Base-by-base conservation (phyloP, 208 protist species). In the Trypanosoma vivax region DNA sequence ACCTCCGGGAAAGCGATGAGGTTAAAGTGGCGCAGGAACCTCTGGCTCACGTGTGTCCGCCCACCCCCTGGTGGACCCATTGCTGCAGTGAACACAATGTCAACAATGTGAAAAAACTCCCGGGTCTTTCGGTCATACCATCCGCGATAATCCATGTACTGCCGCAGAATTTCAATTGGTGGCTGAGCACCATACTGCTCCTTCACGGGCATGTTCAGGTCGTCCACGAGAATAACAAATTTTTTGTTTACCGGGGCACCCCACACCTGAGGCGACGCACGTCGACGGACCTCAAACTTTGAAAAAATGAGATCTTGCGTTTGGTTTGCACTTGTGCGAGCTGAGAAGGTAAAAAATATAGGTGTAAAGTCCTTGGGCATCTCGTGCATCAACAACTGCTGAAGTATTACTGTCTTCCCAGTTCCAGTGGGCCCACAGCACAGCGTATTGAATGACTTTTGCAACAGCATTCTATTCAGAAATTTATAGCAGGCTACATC, bases 101-200 rank as follows among this genome's bases (percentile, higher is more conserved):
- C 96, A 11, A 98, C 82, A 60, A 99, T 92, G 42, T 97, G 72
- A 65, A 94, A 95, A 79, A 95, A 93, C 74, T 93, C 94, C 35
- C 71, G 90, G 10, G 87, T 93, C 61, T 94, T 94, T 50, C 88
- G 82, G 66, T 99, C 96, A 76, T 98, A 99, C 92, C 92, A 97
- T 34, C 90, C 92, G 19, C 74, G 48, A 75, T 99, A 97, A 84
- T 99, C 97, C 80, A 99, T 88, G 77, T 94, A 99, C 79, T 99
- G 97, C 18, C 97, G 92, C 35, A 99, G 60, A 56, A 99, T 83
- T 65, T 99, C 97, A 66, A 99, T 98, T 14, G 97, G 96, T 24
- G 97, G 97, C 76, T 99, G 97, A n/a, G 97, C 97, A 27, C 95
- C 95, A 70, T 98, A 99, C 69, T 97, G 76, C 72, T 99, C 97